Evolutionary conservation across 1,139 yeast species (phyloP).

Genomic region (Kodamaea sp.): DNA sequence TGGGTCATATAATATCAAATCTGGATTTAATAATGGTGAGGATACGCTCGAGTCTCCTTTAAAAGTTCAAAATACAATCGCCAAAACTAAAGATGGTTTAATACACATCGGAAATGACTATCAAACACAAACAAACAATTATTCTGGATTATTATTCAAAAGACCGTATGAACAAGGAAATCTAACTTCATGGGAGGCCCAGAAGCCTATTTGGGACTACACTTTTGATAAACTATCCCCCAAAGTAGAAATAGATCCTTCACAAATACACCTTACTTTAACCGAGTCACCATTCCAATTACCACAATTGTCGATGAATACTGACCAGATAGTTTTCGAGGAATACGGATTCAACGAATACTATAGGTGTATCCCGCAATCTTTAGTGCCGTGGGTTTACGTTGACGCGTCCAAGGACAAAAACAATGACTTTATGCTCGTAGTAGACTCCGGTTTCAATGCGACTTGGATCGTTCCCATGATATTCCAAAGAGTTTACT

Average conservation of each 20-base stretch:
- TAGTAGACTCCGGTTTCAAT: slow-evolving; percentile 84
- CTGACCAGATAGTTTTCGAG: slow-evolving; percentile 91
- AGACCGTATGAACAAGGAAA: slow-evolving; percentile 90
- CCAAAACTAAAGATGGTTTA: slow-evolving; percentile 72
- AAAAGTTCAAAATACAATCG: slow-evolving; percentile 63
- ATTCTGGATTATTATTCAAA: slow-evolving; percentile 68
- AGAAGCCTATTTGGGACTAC: slow-evolving; percentile 92
- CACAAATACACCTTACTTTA: slow-evolving; percentile 50
- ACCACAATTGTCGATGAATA: slow-evolving; percentile 77
- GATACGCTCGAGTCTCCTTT: slow-evolving; percentile 28
- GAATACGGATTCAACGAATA: slow-evolving; percentile 79
- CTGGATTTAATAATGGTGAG: slow-evolving; percentile 52
- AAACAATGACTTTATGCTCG: slow-evolving; percentile 63
- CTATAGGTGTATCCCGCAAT: slow-evolving; percentile 58
- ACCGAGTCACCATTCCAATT: slow-evolving; percentile 82
- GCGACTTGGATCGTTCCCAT: slow-evolving; percentile 88
- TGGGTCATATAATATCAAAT: slow-evolving; percentile 81
- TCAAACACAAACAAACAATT: slow-evolving; percentile 59
- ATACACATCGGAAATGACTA: slow-evolving; percentile 71
- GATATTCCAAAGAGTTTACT: slow-evolving; percentile 70
- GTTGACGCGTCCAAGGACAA: slow-evolving; percentile 14
- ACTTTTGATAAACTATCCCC: slow-evolving; percentile 40
- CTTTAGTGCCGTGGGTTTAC: slow-evolving; percentile 68
- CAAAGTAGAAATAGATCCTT: slow-evolving; percentile 38
- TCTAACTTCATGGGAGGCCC: slow-evolving; percentile 86